phyloP scores from a whole-genome alignment of 2,329 filamentous ascomycete genomes.

The Colletotrichum eleusines region DNA sequence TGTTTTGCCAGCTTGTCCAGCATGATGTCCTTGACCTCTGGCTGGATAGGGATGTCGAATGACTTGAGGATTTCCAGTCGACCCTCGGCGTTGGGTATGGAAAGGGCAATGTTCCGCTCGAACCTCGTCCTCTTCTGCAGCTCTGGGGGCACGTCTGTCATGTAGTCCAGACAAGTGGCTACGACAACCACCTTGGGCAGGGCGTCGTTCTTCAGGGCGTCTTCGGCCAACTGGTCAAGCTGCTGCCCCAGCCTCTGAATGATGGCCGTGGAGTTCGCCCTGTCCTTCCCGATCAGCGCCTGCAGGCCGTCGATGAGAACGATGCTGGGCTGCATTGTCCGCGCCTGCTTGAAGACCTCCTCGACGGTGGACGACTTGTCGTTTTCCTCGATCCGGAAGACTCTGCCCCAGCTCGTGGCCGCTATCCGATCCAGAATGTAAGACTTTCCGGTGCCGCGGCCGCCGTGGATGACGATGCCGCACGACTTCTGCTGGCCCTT shows the following conservation, averaged over 20 bases:
- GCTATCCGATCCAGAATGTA: conserved; percentile 77
- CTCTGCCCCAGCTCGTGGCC: conserved; percentile 76
- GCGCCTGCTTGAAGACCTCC: conserved; percentile 77
- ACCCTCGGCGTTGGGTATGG: conserved; percentile 78
- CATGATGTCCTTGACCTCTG: conserved; percentile 62
- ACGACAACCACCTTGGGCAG: conserved; percentile 76
- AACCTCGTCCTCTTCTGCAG: conserved; percentile 77
- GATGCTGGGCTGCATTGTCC: conserved; percentile 77
- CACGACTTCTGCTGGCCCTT: conserved; percentile 56
- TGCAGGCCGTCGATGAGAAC: conserved; percentile 85
- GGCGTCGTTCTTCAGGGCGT: conserved; percentile 52
- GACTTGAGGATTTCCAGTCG: conserved; percentile 80
- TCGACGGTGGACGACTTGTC: conserved; percentile 71
- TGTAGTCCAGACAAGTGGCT: conserved; percentile 77
- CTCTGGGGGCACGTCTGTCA: conserved; percentile 77
- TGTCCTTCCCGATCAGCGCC: conserved; percentile 72
- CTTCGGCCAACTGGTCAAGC: conserved; percentile 65
- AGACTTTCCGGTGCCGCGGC: conserved; percentile 87
- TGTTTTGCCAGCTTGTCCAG: conserved; percentile 74
- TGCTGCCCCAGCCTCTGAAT: conserved; percentile 65
- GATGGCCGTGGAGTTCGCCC: conserved; percentile 62
- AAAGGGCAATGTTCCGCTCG: conserved; percentile 75
- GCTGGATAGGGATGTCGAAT: conserved; percentile 61
- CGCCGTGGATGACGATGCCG: conserved; percentile 82
- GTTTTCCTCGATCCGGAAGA: conserved; percentile 70